Conservation (phyloP, 441 rosid species). For the Melastoma candidum region DNA sequence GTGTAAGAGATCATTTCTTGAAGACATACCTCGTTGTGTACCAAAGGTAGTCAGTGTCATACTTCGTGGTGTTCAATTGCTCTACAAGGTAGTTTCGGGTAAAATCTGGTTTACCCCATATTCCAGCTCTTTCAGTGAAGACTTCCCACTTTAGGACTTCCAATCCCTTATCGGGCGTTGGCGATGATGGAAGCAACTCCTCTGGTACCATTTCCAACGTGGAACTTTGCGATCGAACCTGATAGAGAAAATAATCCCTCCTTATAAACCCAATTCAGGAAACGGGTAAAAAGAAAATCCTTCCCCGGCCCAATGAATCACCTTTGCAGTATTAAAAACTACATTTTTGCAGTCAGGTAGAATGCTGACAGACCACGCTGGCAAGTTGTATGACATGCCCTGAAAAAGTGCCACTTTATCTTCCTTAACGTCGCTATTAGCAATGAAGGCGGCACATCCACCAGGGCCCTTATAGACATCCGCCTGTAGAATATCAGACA, state of each 20-base stretch:
- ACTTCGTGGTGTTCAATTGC: conserved; percentile 78
- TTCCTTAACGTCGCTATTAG: conserved; percentile 66
- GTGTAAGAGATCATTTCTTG: no score
- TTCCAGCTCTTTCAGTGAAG: conserved; percentile 58
- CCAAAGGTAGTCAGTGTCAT: conserved; percentile 91
- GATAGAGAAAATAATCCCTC: conserved; percentile 12
- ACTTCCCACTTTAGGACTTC: conserved; percentile 64
- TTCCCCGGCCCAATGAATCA: conserved; percentile 13
- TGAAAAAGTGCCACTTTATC: conserved; percentile 52
- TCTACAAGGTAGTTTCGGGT: conserved; percentile 51
- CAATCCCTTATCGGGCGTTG: conserved; percentile 15
- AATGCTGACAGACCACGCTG: conserved; percentile 98
- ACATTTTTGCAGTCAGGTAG: conserved; percentile 88
- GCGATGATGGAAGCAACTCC: conserved; percentile 35
- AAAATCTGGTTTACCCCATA: conserved; percentile 75
- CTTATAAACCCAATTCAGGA: no score
- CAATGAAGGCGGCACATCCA: conserved; percentile 74
- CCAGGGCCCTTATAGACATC: conserved; percentile 71
- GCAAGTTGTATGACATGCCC: conserved; percentile 59
- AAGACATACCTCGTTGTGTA: conserved; percentile 72
- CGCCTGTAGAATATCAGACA: conserved; percentile 42
- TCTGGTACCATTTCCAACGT: conserved; percentile 72
- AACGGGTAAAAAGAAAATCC: no score
- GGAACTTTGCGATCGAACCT: conserved; percentile 64
- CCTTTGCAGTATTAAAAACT: conserved; percentile 85